Evolutionary conservation across 148 eudicot genomes (phyloP).

Genomic region (Selenicereus undatus): DNA sequence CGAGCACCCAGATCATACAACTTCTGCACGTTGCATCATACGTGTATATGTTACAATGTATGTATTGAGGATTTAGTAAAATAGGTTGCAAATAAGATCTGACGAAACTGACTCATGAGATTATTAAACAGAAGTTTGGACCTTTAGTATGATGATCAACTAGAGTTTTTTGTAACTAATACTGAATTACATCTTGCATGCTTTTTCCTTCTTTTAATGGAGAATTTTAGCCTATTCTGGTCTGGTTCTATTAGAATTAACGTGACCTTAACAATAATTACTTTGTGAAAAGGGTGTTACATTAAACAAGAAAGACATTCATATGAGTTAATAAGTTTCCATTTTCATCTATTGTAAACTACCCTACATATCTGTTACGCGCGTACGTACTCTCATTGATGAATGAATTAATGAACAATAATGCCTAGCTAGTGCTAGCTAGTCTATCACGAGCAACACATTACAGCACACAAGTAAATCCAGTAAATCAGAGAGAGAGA

Average conservation of each 20-base stretch:
- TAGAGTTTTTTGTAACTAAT: too few species aligned
- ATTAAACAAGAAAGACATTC: background rate
- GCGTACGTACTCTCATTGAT: too few species aligned
- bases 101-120: too few species aligned
- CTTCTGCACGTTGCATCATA: background rate
- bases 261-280: too few species aligned
- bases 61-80: background rate
- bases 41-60: background rate
- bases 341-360: background rate
- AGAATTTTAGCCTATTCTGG: too few species aligned
- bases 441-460: background rate
- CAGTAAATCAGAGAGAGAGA: background rate
- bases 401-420: background rate
- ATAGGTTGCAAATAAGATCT: too few species aligned
- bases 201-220: too few species aligned
- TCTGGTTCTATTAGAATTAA: too few species aligned
- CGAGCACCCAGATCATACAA: conserved; percentile 34
- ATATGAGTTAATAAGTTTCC: background rate
- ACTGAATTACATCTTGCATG: too few species aligned
- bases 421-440: background rate
- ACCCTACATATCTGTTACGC: background rate
- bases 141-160: too few species aligned
- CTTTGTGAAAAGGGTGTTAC: background rate
- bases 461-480: too few species aligned
- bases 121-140: background rate